Conservation (phyloP, 257 asterid genomes). For the Penstemon newberryi region DNA sequence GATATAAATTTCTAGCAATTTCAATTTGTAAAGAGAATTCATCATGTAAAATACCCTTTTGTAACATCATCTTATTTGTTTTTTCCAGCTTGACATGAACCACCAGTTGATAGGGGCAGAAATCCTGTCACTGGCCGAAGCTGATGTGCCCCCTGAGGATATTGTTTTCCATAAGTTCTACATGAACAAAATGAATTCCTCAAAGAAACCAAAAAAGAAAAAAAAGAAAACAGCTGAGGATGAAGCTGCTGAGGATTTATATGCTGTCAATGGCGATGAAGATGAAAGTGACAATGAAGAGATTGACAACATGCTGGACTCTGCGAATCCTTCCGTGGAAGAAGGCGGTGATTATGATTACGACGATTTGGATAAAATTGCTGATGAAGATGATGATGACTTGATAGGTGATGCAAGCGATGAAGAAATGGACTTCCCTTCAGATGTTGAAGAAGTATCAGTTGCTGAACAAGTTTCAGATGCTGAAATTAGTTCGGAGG, state of each 20-base stretch:
- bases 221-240: constrained; percentile 68
- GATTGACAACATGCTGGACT: constrained; percentile 57
- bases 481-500: constrained; percentile 29
- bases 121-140: constrained; percentile 70
- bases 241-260: constrained; percentile 70
- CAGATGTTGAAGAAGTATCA: constrained; percentile 28
- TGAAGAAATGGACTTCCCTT: constrained; percentile 48
- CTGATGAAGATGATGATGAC: constrained; percentile 69
- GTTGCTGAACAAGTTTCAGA: constrained; percentile 34
- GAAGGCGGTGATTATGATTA: constrained; percentile 58
- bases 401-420: constrained; percentile 60
- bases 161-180: constrained; percentile 90
- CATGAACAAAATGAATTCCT: constrained; percentile 66
- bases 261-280: constrained; percentile 51
- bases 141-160: constrained; percentile 82
- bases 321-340: constrained; percentile 37
- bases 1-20: no score
- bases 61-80: not conserved
- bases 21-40: not conserved
- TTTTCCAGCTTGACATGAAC: constrained; percentile 65
- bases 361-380: constrained; percentile 66
- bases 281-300: constrained; percentile 68
- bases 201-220: constrained; percentile 71
- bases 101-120: constrained; percentile 79
- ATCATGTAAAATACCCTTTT: not conserved